Evolutionary conservation across 345 rosid genomes (phyloP), one percentile per base, ranked within the genome.

Genomic region (Populus pruinosa): DNA sequence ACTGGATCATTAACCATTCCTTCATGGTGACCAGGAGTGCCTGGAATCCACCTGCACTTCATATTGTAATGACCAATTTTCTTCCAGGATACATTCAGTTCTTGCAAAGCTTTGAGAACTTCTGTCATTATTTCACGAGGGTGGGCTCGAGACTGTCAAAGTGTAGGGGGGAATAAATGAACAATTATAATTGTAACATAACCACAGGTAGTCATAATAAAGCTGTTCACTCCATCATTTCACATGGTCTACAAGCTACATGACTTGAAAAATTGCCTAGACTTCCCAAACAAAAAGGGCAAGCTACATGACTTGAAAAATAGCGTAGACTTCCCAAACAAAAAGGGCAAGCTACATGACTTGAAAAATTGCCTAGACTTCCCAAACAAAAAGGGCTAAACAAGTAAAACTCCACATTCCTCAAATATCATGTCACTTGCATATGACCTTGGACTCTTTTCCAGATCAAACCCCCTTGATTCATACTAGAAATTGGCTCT

Each of bases 31-130:
- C 87, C 90, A 53, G 90, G 75, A 77, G 72, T 80, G 71, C 86
- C 87, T 72, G 85, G 90, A 83, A 92, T 82, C 98, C 98, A 93
- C 84, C 93, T 86, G 89, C 97, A 96, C 85, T 92, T 93, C 94
- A 96, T 87, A 88, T 93, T 92, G 87, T 96, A 93, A 69, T 92
- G 97, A 67, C 98, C 97, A 35, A 93, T 93, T 88, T 91, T 96
- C 87, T 96, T 93, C 99, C 99, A 96, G 77, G 90, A 82, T 33
- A 92, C 99, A 77, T 88, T 91, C 85, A 96, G 84, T 75, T 91
- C 94, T 85, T 85, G 92, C 82, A 96, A 80, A 31, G 99, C 96
- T 84, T 87, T 89, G 75, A 92, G 92, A 75, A 96, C 92, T 76
- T 89, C 97, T 14, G 87, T 88, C 98, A 92, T 94, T 80, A 96